Percentiles rank a stretch among this genome's conserved stretches.
Evolutionary conservation across 257 asterid genomes (phyloP).

Genomic region (Rubia yunnanensis): DNA sequence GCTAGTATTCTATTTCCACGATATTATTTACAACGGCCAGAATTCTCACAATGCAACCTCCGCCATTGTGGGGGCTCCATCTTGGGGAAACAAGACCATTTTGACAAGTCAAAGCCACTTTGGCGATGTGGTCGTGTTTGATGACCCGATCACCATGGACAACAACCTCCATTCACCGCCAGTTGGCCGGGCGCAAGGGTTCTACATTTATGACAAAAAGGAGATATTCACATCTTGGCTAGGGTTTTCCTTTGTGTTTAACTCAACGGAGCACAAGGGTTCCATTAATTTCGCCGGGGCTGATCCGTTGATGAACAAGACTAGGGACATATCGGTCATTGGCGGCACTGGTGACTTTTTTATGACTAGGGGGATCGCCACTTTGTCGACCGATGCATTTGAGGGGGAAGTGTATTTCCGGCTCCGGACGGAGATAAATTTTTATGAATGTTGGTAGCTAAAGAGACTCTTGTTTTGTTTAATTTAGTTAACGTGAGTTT

Average conservation of each 20-base stretch:
- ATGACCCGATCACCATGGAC: slow-evolving; percentile 39
- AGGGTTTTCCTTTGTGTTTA: background rate
- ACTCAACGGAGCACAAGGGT: background rate
- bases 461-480: background rate
- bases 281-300: background rate
- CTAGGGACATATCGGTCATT: background rate
- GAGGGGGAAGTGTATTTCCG: background rate
- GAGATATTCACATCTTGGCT: slow-evolving; percentile 31
- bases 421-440: background rate
- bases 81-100: slow-evolving; percentile 29
- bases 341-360: background rate
- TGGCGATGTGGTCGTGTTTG: slow-evolving; percentile 33
- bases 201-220: slow-evolving; percentile 31
- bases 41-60: slow-evolving; percentile 29
- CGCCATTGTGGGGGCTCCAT: slow-evolving; percentile 28
- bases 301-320: background rate
- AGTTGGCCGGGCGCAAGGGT: slow-evolving; percentile 45
- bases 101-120: slow-evolving; percentile 26
- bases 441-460: background rate
- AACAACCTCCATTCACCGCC: slow-evolving; percentile 26
- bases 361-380: background rate
- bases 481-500: no score
- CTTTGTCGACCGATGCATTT: background rate
- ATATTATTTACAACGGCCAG: slow-evolving; percentile 29
- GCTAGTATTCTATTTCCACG: slow-evolving; percentile 29